A percentile compares a stretch with the other conserved stretches of the same genome.
These are phyloP conservation scores for Epichloe gansuensis DNA, from an alignment of 2,329 filamentous ascomycete genomes.

Conservation along the genomic window DNA sequence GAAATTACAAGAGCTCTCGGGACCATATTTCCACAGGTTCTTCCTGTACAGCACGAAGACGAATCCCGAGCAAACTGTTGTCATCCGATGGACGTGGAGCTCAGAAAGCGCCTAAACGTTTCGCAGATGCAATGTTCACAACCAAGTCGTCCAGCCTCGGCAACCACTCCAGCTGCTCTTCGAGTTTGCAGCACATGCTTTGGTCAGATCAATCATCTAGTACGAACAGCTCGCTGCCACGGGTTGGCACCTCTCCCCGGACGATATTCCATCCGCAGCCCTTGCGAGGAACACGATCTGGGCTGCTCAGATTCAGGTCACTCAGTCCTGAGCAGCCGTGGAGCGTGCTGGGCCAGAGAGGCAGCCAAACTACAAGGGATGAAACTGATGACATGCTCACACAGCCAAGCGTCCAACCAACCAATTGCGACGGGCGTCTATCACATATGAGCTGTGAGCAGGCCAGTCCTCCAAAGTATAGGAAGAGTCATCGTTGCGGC, in stretches of 20 bases:
- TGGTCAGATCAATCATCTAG: conserved; percentile 7
- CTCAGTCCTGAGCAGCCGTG: neutral
- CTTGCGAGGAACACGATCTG: conserved; percentile 3
- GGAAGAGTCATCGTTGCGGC: neutral
- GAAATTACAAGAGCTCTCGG: neutral
- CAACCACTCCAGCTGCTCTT: conserved; percentile 4
- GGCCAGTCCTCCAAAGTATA: neutral
- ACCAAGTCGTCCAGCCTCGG: conserved; percentile 4
- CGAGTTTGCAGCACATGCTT: neutral
- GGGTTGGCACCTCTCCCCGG: neutral
- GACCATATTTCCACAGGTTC: neutral
- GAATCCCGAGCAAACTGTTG: neutral
- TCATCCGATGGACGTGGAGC: neutral
- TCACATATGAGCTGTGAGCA: neutral
- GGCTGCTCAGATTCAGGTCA: conserved; percentile 2
- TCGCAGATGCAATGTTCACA: neutral
- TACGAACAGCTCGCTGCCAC: conserved; percentile 5
- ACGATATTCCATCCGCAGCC: conserved; percentile 15
- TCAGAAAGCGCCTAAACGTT: neutral
- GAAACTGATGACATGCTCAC: neutral
- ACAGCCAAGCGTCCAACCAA: neutral
- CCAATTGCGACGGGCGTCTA: neutral
- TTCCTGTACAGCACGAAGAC: neutral
- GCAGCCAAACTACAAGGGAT: neutral
- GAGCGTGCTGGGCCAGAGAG: conserved; percentile 3